Evolutionary conservation across 768 basidiomycete species (phyloP).

Genomic region (Mycena galopus): DNA sequence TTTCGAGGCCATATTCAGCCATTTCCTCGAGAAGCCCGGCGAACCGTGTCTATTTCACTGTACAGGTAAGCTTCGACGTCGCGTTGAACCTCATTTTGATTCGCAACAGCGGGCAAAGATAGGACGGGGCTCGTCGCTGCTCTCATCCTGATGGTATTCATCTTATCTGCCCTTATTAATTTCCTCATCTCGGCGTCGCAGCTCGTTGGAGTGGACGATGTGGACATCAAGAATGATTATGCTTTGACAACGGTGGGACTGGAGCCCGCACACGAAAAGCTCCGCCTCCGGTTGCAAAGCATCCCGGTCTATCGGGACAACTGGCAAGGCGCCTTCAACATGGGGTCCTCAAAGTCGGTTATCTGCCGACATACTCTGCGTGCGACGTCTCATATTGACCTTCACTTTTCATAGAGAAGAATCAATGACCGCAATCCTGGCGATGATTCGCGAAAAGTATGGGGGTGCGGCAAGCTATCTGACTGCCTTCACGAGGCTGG

Average conservation of each 20-base stretch:
- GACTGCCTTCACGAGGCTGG: conserved; percentile 45
- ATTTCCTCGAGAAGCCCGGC: conserved; percentile 53
- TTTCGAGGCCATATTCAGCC: conserved; percentile 49
- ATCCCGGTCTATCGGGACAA: conserved; percentile 50
- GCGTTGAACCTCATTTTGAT: background rate
- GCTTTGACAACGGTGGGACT: conserved; percentile 53
- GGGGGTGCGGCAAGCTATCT: conserved; percentile 53
- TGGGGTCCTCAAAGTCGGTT: conserved; percentile 51
- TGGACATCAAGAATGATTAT: conserved; percentile 56
- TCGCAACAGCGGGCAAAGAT: conserved; percentile 55
- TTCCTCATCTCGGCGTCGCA: conserved; percentile 22
- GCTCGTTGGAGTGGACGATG: conserved; percentile 55
- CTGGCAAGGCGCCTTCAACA: conserved; percentile 49
- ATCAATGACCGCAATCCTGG: conserved; percentile 49
- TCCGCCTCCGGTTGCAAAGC: conserved; percentile 47
- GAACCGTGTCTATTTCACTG: conserved; percentile 58
- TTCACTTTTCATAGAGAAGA: conserved; percentile 45
- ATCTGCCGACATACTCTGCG: background rate
- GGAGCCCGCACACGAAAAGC: conserved; percentile 45
- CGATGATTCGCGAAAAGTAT: conserved; percentile 49
- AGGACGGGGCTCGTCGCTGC: conserved; percentile 55
- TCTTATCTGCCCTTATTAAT: background rate
- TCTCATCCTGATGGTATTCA: conserved; percentile 49
- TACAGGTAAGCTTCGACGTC: conserved; percentile 48
- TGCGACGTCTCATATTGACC: no score